phyloP scores from a whole-genome alignment of 2,329 filamentous ascomycete species.

The Botryotinia convoluta region DNA sequence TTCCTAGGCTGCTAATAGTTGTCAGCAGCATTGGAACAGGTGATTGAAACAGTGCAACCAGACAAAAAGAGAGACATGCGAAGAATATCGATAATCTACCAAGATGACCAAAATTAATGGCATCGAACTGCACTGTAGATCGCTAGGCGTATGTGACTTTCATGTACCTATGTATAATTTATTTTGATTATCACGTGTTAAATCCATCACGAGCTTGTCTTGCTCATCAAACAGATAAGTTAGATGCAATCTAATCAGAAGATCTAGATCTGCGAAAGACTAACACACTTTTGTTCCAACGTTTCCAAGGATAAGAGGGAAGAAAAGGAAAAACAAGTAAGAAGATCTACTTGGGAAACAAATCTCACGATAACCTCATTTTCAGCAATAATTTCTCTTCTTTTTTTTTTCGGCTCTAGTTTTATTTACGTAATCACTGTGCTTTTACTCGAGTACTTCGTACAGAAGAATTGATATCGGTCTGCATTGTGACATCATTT shows the following conservation, averaged over 20 bases:
- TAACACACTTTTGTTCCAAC: no score
- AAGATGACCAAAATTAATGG: not conserved
- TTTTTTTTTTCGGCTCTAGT: no score
- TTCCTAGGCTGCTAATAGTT: not conserved
- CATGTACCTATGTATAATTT: not conserved
- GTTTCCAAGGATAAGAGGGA: not conserved
- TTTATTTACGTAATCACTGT: not conserved
- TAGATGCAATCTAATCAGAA: not conserved
- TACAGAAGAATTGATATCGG: no score
- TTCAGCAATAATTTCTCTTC: not conserved
- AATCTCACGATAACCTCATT: conserved; percentile 14
- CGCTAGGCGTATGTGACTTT: not conserved
- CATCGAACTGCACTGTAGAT: not conserved
- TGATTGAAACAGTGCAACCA: not conserved
- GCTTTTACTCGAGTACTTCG: no score
- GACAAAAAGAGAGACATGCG: not conserved
- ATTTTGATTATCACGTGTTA: not conserved
- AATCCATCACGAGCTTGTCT: not conserved
- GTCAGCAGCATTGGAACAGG: not conserved
- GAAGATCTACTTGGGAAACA: not conserved
- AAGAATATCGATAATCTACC: not conserved
- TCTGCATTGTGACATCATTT: conserved; percentile 16
- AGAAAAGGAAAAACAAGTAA: not conserved
- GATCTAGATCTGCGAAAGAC: not conserved
- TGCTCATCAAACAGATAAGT: no score